phyloP scores from a whole-genome alignment of 345 rosid genomes.

The Rhodamnia rubescens region DNA sequence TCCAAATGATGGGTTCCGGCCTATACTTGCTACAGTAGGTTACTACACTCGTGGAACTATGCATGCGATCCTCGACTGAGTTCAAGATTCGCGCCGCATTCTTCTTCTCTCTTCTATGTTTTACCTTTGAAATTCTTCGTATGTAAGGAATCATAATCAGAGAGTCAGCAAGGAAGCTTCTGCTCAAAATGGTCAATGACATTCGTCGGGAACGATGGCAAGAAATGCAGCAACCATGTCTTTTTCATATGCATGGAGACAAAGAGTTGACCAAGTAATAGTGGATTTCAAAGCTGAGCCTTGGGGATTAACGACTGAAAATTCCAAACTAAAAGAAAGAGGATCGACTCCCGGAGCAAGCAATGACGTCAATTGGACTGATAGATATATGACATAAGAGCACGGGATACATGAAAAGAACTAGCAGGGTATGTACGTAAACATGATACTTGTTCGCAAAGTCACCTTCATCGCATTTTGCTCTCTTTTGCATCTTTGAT shows the following conservation, averaged over 20 bases:
- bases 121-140: background rate
- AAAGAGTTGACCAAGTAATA: background rate
- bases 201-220: background rate
- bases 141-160: no score
- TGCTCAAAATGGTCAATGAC: background rate
- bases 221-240: background rate
- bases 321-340: background rate
- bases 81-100: background rate
- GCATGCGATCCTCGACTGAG: background rate
- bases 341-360: background rate
- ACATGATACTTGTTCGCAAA: background rate
- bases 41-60: background rate
- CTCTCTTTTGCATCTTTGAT: background rate
- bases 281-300: background rate
- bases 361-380: background rate
- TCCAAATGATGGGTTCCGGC: background rate
- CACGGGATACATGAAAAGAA: background rate
- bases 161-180: no score
- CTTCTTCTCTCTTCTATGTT: background rate
- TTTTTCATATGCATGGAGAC: background rate
- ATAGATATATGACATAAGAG: background rate
- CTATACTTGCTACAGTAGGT: background rate
- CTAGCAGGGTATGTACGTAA: background rate
- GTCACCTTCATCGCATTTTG: background rate
- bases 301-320: background rate